phyloP scores from a whole-genome alignment of 805 yeast species.

The Cyberlindnera sargentensis region DNA sequence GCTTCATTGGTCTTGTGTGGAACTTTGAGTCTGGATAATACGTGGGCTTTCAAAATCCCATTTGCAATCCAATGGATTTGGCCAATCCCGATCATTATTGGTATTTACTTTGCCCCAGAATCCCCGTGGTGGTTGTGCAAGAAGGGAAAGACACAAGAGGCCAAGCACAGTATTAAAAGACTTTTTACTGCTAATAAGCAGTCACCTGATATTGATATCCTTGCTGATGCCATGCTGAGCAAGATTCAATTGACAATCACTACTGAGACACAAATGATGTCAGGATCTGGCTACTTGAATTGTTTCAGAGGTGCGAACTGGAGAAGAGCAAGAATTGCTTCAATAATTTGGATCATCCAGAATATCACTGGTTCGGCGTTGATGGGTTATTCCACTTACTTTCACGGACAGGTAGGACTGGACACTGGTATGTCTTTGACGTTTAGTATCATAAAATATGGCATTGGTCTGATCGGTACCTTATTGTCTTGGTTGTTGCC shows the following conservation, averaged over 20 bases:
- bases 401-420: constrained; percentile 43
- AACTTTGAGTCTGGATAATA: constrained; percentile 5
- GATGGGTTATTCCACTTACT: constrained; percentile 41
- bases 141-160: constrained; percentile 28
- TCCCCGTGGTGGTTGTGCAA: constrained; percentile 42
- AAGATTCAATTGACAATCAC: constrained; percentile 26
- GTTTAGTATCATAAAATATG: constrained; percentile 30
- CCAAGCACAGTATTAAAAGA: constrained; percentile 26
- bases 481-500: constrained; percentile 27
- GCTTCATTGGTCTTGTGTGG: constrained; percentile 26
- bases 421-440: constrained; percentile 33
- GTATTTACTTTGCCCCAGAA: constrained; percentile 36
- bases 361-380: constrained; percentile 41
- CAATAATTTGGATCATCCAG: constrained; percentile 36
- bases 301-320: constrained; percentile 39
- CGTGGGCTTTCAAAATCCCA: constrained; percentile 31
- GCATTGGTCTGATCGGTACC: constrained; percentile 28
- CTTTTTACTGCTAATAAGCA: constrained; percentile 6
- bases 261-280: constrained; percentile 20
- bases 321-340: constrained; percentile 36
- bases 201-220: constrained; percentile 10
- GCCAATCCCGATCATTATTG: constrained; percentile 25
- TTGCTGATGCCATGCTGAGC: constrained; percentile 28
- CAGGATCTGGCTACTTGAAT: constrained; percentile 29
- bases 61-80: constrained; percentile 25